Conservation (phyloP, 179 eudicot genomes). For the Silene vulgaris region DNA sequence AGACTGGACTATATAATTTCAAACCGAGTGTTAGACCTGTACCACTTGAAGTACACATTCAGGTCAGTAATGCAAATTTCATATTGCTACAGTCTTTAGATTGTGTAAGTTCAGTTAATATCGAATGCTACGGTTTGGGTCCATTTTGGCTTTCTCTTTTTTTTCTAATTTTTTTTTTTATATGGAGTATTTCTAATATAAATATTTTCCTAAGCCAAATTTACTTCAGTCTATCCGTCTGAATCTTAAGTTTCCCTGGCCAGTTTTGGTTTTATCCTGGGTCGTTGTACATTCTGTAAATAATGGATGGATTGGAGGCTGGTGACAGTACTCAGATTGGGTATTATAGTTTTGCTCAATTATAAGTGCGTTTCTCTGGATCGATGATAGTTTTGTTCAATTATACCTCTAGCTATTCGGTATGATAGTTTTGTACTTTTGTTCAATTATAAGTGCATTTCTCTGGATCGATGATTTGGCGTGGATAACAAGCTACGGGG, state of each 20-base stretch:
- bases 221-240: background rate
- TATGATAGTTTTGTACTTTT: background rate
- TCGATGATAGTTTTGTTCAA: too few relatives aligned
- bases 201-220: background rate
- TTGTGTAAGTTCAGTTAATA: background rate
- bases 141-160: background rate
- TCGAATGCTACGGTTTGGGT: background rate
- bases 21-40: slow-evolving; percentile 99
- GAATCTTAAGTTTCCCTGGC: background rate
- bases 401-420: background rate
- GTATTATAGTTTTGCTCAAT: too few relatives aligned
- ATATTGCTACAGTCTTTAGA: background rate
- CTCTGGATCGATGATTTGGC: background rate
- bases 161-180: background rate
- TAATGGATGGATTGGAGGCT: background rate
- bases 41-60: slow-evolving; percentile 98
- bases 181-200: background rate
- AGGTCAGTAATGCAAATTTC: slow-evolving; percentile 43
- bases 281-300: background rate
- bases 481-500: background rate
- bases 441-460: too few relatives aligned
- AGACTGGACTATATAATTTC: slow-evolving; percentile 80
- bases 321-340: background rate
- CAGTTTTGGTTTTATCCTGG: background rate
- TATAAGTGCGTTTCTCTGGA: too few relatives aligned